Evolutionary conservation across 108 stramenopile species (phyloP).

Genomic region (Nitzschia sp.): DNA sequence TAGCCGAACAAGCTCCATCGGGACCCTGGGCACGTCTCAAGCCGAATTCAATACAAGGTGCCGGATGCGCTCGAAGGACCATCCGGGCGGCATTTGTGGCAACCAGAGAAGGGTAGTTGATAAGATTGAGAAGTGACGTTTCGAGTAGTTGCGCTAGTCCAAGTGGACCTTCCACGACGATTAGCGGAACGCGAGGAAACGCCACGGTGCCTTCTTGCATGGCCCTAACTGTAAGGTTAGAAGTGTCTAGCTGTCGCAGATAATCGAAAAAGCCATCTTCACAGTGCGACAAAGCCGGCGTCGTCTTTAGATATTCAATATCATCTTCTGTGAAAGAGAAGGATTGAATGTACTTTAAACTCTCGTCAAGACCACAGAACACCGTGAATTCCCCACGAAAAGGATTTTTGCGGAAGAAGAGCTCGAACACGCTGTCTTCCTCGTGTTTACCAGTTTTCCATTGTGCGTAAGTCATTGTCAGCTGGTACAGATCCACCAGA

Average conservation of each 20-base stretch:
- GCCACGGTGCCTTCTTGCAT: constrained; percentile 87
- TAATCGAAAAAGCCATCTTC: constrained; percentile 89
- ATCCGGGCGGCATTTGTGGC: constrained; percentile 98
- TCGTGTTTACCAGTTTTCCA: constrained; percentile 90
- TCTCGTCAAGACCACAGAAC: constrained; percentile 94
- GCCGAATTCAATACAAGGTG: constrained; percentile 94
- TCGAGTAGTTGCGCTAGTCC: constrained; percentile 94
- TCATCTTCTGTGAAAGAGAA: constrained; percentile 84
- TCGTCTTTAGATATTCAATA: constrained; percentile 79
- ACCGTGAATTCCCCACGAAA: constrained; percentile 93
- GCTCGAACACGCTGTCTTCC: constrained; percentile 82
- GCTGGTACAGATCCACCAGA: constrained; percentile 98
- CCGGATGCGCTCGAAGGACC: constrained; percentile 84
- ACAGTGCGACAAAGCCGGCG: constrained; percentile 59
- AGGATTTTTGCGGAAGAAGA: constrained; percentile 98
- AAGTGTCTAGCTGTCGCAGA: constrained; percentile 70
- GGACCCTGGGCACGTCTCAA: constrained; percentile 97
- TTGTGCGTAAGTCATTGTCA: constrained; percentile 98
- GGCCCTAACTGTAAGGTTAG: constrained; percentile 70
- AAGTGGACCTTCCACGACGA: constrained; percentile 88
- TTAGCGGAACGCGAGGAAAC: constrained; percentile 83
- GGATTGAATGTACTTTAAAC: constrained; percentile 60
- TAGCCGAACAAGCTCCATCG: constrained; percentile 92
- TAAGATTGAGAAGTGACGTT: constrained; percentile 93
- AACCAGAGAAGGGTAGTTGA: constrained; percentile 92